Percentiles rank a stretch among this genome's conserved stretches.
Evolutionary conservation across 2,329 filamentous ascomycete species (phyloP).

Genomic region (Aspergillus pseudoglaucus): DNA sequence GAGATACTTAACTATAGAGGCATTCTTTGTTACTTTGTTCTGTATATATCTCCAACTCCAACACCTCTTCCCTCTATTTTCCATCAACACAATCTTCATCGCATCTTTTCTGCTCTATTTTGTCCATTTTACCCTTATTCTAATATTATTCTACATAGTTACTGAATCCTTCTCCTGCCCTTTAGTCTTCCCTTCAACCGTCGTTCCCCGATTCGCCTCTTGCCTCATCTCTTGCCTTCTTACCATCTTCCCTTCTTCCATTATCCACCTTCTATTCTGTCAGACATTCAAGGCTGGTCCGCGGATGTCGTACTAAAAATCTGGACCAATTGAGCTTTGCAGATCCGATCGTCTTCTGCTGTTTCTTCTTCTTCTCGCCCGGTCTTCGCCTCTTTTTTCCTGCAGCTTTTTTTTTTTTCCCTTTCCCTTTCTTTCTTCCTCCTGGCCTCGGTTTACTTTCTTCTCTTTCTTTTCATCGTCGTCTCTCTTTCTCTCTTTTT

Average conservation of each 20-base stretch:
- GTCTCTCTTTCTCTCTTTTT: slow-evolving; percentile 7
- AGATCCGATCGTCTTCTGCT: slow-evolving; percentile 4
- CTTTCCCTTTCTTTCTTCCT: slow-evolving; percentile 3
- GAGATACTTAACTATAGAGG: no score
- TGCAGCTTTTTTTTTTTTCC: slow-evolving; percentile 1
- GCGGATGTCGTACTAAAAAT: no score
- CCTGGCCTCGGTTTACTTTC: slow-evolving; percentile 4
- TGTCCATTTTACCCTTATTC: no score
- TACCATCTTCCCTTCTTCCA: slow-evolving; percentile 1
- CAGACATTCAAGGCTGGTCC: neutral
- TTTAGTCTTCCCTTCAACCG: neutral
- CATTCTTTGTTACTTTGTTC: no score
- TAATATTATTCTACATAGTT: no score
- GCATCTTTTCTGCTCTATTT: no score
- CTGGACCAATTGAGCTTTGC: neutral
- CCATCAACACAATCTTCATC: no score
- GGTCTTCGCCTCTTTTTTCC: slow-evolving; percentile 2
- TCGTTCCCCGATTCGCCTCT: neutral
- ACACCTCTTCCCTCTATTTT: no score
- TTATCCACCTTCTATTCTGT: neutral
- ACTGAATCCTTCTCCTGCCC: neutral
- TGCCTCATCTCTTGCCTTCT: neutral
- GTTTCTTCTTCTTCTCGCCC: slow-evolving; percentile 1
- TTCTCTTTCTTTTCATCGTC: slow-evolving; percentile 12
- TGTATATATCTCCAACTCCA: no score